Percentiles rank a stretch among this genome's conserved stretches.
phyloP scores from a whole-genome alignment of 805 yeast genomes.

The Starmerella apicola region DNA sequence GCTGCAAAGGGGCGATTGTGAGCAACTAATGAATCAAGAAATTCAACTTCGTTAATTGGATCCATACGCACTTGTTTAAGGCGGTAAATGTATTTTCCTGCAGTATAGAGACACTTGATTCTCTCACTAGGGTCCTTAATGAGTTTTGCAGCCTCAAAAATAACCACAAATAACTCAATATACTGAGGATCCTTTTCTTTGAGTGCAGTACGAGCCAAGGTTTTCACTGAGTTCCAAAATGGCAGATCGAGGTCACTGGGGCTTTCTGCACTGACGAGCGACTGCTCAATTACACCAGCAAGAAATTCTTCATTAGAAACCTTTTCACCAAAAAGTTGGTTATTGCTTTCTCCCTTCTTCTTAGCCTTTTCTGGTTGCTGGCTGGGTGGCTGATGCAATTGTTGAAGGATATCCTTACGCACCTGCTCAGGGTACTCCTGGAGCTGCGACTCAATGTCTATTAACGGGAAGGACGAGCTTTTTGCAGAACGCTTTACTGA shows the following conservation, averaged over 20 bases:
- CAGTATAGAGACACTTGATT: conserved; percentile 3
- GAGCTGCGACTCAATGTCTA: conserved; percentile 12
- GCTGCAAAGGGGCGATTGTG: conserved; percentile 15
- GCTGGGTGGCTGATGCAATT: conserved; percentile 4
- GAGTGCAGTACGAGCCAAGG: conserved; percentile 5
- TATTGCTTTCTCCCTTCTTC: neutral
- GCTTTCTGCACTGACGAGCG: conserved; percentile 7
- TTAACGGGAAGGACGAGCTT: no score
- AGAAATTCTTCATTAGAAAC: conserved; percentile 1
- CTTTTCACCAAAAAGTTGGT: neutral
- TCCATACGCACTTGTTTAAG: conserved; percentile 20
- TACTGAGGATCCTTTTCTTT: conserved; percentile 1
- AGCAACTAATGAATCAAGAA: conserved; percentile 18
- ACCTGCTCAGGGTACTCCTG: conserved; percentile 11
- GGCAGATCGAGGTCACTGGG: conserved; percentile 9
- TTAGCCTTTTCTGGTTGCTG: neutral
- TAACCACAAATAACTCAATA: conserved; percentile 11
- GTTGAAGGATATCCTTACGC: conserved; percentile 9
- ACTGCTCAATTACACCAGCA: conserved; percentile 4
- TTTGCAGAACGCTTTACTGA: no score
- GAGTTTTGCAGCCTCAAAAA: conserved; percentile 20
- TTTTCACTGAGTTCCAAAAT: conserved; percentile 16
- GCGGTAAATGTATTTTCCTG: conserved; percentile 18
- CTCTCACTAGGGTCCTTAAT: conserved; percentile 5
- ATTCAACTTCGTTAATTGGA: conserved; percentile 23